phyloP scores from a whole-genome alignment of 306 rosid species.

The Bauhinia variegata region DNA sequence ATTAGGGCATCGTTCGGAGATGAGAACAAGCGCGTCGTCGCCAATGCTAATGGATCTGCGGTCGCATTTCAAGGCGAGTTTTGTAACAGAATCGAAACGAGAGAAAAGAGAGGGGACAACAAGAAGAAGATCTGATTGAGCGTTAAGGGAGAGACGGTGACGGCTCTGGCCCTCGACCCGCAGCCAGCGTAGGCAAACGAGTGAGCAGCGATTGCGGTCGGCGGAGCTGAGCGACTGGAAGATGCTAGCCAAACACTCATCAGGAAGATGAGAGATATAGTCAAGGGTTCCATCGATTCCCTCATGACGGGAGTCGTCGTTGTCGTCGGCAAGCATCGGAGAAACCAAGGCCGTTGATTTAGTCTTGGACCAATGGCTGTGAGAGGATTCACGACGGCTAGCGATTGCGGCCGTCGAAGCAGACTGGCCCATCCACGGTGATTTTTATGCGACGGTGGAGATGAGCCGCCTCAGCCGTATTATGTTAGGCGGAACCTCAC shows the following conservation, averaged over 20 bases:
- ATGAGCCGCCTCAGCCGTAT: conserved; percentile 30
- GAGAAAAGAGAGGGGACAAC: conserved; percentile 64
- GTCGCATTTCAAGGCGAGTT: conserved; percentile 88
- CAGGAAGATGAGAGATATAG: conserved; percentile 78
- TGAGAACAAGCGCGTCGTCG: conserved; percentile 70
- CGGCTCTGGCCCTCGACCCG: conserved; percentile 92
- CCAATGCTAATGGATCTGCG: conserved; percentile 78
- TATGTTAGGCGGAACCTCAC: conserved; percentile 26
- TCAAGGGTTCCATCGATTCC: conserved; percentile 40
- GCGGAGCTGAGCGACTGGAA: conserved; percentile 78
- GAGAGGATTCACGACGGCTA: conserved; percentile 56
- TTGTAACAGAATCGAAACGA: conserved; percentile 88
- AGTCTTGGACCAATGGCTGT: conserved; percentile 47
- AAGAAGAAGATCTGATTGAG: conserved; percentile 60
- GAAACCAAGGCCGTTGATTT: conserved; percentile 61
- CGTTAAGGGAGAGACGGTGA: conserved; percentile 82
- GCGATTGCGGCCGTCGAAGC: conserved; percentile 62
- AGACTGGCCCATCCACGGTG: conserved; percentile 91
- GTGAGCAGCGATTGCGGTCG: conserved; percentile 83
- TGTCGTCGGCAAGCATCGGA: conserved; percentile 45
- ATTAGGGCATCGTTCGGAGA: conserved; percentile 77
- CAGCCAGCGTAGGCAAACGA: conserved; percentile 90
- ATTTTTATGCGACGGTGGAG: conserved; percentile 28
- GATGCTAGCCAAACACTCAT: conserved; percentile 81
- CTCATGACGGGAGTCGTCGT: conserved; percentile 7